Conservation (phyloP, 139 green algal species). For the Ettlia oleoabundans region DNA sequence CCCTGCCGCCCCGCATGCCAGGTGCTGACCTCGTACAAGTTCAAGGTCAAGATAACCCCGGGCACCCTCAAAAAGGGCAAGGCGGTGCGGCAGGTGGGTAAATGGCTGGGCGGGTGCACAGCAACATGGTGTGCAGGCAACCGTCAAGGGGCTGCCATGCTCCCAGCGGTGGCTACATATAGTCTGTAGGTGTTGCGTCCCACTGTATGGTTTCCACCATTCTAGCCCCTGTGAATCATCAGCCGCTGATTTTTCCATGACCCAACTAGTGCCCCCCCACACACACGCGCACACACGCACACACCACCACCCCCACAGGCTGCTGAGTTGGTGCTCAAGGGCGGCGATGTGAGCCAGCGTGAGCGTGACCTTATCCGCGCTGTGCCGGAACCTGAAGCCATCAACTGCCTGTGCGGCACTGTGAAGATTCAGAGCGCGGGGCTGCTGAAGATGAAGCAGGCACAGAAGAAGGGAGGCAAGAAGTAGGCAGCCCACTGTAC, state of each 20-base stretch:
- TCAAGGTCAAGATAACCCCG: conserved; percentile 85
- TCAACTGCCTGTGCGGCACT: conserved; percentile 82
- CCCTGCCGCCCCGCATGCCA: no score
- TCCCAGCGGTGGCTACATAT: no score
- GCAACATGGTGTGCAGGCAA: not conserved
- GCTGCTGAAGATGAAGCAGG: conserved; percentile 81
- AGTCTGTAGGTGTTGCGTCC: no score
- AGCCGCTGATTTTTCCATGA: no score
- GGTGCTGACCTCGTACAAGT: conserved; percentile 81
- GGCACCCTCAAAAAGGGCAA: conserved; percentile 94
- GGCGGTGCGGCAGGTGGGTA: conserved; percentile 64
- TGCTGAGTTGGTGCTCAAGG: conserved; percentile 75
- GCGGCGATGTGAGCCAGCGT: conserved; percentile 38
- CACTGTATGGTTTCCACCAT: no score
- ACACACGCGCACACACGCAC: no score
- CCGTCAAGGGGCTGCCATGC: not conserved
- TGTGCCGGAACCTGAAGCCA: conserved; percentile 84
- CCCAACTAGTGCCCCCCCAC: no score
- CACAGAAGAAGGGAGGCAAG: conserved; percentile 30
- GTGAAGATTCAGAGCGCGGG: conserved; percentile 90
- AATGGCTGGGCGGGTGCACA: no score
- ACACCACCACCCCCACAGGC: no score
- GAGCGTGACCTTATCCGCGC: conserved; percentile 63
- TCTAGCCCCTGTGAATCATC: no score
- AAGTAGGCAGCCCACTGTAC: no score